These are phyloP conservation scores for Penicillium fimorum DNA, from an alignment of 495 filamentous ascomycete genomes.

Conservation along the genomic window DNA sequence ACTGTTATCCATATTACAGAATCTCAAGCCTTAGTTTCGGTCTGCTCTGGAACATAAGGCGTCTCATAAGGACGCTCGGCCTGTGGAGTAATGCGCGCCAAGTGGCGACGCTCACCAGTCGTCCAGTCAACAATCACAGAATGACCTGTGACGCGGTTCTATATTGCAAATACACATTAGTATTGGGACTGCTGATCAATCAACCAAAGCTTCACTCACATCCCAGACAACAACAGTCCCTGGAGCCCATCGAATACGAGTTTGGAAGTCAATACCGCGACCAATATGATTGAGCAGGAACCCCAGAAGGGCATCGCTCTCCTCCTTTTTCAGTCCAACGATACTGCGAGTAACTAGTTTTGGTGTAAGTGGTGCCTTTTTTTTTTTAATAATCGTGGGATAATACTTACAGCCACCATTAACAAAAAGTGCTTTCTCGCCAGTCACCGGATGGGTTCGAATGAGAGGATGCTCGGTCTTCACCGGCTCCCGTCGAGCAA, in stretches of 20 bases:
- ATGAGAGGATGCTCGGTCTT: slow-evolving; percentile 70
- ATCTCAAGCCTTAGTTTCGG: slow-evolving; percentile 4
- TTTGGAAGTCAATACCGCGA: slow-evolving; percentile 73
- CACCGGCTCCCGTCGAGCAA: slow-evolving; percentile 70
- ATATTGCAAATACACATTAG: slow-evolving; percentile 13
- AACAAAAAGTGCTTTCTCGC: slow-evolving; percentile 79
- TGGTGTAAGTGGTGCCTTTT: slow-evolving; percentile 8
- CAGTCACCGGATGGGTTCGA: slow-evolving; percentile 76
- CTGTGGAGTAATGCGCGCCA: slow-evolving; percentile 81
- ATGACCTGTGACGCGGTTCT: slow-evolving; percentile 77
- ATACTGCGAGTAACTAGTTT: slow-evolving; percentile 64
- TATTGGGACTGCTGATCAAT: not conserved
- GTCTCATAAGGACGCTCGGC: slow-evolving; percentile 54
- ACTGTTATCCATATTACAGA: too few species aligned
- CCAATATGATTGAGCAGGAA: slow-evolving; percentile 79
- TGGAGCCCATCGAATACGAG: slow-evolving; percentile 69
- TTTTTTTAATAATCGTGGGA: too few species aligned
- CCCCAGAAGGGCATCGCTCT: slow-evolving; percentile 70
- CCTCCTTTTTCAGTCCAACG: slow-evolving; percentile 73
- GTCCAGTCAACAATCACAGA: slow-evolving; percentile 79
- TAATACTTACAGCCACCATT: slow-evolving; percentile 69
- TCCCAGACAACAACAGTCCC: slow-evolving; percentile 83
- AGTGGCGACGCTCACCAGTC: slow-evolving; percentile 66
- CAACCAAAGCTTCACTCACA: slow-evolving; percentile 33
- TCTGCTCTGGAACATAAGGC: slow-evolving; percentile 14